Evolutionary conservation across 345 rosid genomes (phyloP).

Genomic region (Capsella bursapastoris): DNA sequence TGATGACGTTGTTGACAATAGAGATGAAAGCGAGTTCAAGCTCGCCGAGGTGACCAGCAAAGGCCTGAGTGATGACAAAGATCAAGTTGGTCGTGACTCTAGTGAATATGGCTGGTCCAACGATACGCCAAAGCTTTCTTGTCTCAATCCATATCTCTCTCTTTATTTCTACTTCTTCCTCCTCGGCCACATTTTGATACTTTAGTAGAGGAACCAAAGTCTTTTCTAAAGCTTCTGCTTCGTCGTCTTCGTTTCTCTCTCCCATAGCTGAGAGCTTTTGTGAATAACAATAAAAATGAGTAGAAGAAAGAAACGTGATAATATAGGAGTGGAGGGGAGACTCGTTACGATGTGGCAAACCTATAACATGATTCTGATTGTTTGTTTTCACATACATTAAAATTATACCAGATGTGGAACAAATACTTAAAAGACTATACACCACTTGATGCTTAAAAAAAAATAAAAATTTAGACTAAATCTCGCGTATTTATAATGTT

Average conservation of each 20-base stretch:
- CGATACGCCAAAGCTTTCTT: conserved; percentile 60
- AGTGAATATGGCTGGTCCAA: conserved; percentile 62
- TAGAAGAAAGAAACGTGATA: too few relatives aligned
- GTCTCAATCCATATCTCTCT: conserved; percentile 49
- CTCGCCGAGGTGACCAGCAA: conserved; percentile 86
- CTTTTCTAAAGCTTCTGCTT: neutral
- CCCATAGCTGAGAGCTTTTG: conserved; percentile 12
- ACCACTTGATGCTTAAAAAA: too few relatives aligned
- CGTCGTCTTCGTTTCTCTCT: neutral
- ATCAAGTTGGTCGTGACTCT: conserved; percentile 50
- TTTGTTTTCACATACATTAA: too few relatives aligned
- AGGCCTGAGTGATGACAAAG: conserved; percentile 60
- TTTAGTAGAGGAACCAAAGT: conserved; percentile 8
- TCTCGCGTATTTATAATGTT: too few relatives aligned
- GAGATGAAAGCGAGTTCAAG: conserved; percentile 83
- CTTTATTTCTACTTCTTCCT: neutral
- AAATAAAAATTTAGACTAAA: too few relatives aligned
- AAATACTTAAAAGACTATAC: too few relatives aligned
- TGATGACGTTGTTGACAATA: conserved; percentile 61
- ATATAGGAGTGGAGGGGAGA: too few relatives aligned
- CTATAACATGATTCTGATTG: too few relatives aligned
- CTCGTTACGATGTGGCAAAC: too few relatives aligned
- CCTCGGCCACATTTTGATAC: neutral
- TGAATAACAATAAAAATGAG: too few relatives aligned
- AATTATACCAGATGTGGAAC: too few relatives aligned